phyloP scores from a whole-genome alignment of 306 rosid species.

The Rosa lucieae region DNA sequence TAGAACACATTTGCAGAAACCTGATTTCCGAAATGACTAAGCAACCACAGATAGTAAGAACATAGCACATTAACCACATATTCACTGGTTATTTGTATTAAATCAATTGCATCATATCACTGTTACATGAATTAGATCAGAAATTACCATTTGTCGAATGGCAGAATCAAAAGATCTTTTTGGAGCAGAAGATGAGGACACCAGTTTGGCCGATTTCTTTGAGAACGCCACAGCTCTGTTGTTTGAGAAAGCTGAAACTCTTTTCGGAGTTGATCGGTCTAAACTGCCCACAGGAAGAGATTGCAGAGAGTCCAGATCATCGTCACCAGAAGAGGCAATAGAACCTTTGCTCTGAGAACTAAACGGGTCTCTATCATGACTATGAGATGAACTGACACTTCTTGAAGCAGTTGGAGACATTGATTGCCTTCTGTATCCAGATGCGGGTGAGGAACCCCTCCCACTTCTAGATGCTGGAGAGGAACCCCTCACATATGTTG shows the following conservation, averaged over 20 bases:
- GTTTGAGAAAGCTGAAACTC: conserved; percentile 47
- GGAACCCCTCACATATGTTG: conserved; percentile 80
- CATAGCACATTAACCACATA: background rate
- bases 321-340: conserved; percentile 74
- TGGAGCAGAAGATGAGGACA: conserved; percentile 65
- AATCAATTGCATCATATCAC: background rate
- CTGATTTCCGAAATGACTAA: background rate
- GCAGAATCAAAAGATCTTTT: conserved; percentile 74
- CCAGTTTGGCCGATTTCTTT: conserved; percentile 53
- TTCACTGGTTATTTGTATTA: background rate
- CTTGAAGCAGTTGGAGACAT: conserved; percentile 84
- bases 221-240: conserved; percentile 53
- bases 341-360: conserved; percentile 85
- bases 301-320: conserved; percentile 74
- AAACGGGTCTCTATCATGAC: conserved; percentile 74
- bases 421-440: conserved; percentile 52
- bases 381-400: conserved; percentile 63
- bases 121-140: background rate
- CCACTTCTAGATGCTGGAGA: conserved; percentile 79
- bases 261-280: conserved; percentile 54
- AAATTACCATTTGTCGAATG: conserved; percentile 70
- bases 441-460: conserved; percentile 54
- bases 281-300: conserved; percentile 62
- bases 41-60: background rate
- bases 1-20: background rate